Evolutionary conservation across 257 asterid species (phyloP), one percentile per base, ranked within the genome.

Genomic region (Solanum rostratum): DNA sequence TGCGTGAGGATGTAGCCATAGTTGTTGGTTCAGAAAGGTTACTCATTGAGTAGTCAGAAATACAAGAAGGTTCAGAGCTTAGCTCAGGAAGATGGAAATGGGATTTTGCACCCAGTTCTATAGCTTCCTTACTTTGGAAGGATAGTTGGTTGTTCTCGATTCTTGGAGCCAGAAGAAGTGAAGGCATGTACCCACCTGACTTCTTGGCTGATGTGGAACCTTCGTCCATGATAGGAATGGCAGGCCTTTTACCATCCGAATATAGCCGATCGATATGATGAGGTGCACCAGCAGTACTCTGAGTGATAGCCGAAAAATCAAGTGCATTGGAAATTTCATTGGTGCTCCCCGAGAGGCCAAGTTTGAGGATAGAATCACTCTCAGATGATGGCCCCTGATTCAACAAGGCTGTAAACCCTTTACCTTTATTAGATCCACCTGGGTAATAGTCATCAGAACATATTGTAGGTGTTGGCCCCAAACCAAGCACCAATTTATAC

Each of bases 171-270:
- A 93, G 81, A 85, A 93, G 90, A 66, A 96, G 97, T 4, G 90
- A 88, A 9, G 95, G 90, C 92, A 96, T 93, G 85, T 93, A 96
- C 68, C 98, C 99, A 45, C 97, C 98, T 0, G 98, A 93, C 90
- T 90, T 93, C 94, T 92, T 96, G 78, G 97, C 99, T 16, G 99
- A 93, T 16, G 99, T 95, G 46, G 99, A 96, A 80, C 99, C 99
- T 92, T 95, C 99, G 37, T 96, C 99, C 41, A 87, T 91, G 66
- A 92, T 88, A 33, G 92, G 94, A 78, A 87, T 30, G 2, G 82
- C 81, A 46, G 70, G 68, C 83, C 88, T 87, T 46, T 82, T 86
- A 37, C 92, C 91, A 86, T 16, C 89, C 2, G 84, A 80, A 65
- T 88, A 83, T 15, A 84, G 85, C 71, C 84, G 91, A 89, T 88